Conservation (phyloP, 73 alveolate genomes). For the Uronychia binucleata region DNA sequence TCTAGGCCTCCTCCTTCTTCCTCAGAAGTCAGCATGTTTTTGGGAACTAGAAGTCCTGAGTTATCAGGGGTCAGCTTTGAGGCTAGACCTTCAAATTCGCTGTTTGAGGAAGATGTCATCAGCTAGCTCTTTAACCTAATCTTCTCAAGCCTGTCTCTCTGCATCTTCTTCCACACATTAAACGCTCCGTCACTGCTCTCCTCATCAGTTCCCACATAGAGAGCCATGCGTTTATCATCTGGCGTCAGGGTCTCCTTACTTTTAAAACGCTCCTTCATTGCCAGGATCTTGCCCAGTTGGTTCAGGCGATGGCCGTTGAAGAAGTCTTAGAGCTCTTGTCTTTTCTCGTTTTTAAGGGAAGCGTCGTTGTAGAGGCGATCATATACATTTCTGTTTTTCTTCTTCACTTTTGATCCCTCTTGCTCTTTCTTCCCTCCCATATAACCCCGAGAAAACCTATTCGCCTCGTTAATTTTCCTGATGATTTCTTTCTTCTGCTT, state of each 20-base stretch:
- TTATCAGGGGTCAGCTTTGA: too few species aligned
- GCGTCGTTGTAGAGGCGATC: not conserved
- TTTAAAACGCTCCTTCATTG: not conserved
- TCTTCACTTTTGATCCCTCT: too few species aligned
- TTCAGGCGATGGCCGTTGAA: not conserved
- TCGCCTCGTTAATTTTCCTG: not conserved
- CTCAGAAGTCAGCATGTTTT: not conserved
- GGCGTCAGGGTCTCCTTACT: not conserved
- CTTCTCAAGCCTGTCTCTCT: too few species aligned
- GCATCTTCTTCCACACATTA: not conserved
- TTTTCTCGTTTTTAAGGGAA: not conserved
- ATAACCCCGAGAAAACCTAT: not conserved
- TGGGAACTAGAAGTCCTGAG: not conserved
- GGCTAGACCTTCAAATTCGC: too few species aligned
- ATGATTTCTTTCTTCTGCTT: not conserved
- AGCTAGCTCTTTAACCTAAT: not conserved
- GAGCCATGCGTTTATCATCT: not conserved
- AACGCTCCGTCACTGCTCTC: not conserved
- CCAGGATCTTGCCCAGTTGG: not conserved
- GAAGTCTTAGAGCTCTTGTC: not conserved
- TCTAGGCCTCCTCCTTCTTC: conserved; percentile 1
- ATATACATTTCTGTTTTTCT: not conserved
- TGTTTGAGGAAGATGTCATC: too few species aligned
- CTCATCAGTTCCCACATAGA: not conserved
- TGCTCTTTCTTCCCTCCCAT: too few species aligned